These are phyloP conservation scores for Angomonas ambiguus DNA, from an alignment of 208 protist genomes.

Conservation along the genomic window DNA sequence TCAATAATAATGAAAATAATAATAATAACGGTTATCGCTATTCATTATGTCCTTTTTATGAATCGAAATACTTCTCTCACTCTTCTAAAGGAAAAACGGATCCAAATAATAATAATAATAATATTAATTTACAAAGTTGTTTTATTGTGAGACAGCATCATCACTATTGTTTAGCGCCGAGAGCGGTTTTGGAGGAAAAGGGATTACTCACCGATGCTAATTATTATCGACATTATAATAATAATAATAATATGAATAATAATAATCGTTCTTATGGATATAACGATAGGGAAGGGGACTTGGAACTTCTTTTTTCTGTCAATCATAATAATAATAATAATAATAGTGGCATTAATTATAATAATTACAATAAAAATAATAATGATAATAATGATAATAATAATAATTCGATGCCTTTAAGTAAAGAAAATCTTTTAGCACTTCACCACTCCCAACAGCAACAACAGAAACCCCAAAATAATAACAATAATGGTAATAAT, in stretches of 20 bases:
- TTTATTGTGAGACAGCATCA: neutral
- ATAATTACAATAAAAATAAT: conserved; percentile 1
- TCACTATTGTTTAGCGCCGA: neutral
- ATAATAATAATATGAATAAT: neutral
- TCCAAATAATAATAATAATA: too few species aligned
- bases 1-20: conserved; percentile 5
- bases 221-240: neutral
- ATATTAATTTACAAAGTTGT: conserved; percentile 3
- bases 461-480: neutral
- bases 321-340: conserved; percentile 1
- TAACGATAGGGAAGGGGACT: neutral
- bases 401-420: neutral
- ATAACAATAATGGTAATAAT: too few species aligned
- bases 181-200: neutral
- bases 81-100: neutral
- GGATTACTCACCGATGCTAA: neutral
- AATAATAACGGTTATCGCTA: neutral
- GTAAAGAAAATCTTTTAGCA: too few species aligned
- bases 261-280: neutral
- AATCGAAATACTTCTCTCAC: neutral
- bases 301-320: neutral
- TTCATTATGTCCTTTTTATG: neutral
- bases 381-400: neutral
- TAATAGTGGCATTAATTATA: too few species aligned
- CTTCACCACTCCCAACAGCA: neutral